Evolutionary conservation across 306 rosid genomes (phyloP).

Genomic region (Alnus glutinosa): DNA sequence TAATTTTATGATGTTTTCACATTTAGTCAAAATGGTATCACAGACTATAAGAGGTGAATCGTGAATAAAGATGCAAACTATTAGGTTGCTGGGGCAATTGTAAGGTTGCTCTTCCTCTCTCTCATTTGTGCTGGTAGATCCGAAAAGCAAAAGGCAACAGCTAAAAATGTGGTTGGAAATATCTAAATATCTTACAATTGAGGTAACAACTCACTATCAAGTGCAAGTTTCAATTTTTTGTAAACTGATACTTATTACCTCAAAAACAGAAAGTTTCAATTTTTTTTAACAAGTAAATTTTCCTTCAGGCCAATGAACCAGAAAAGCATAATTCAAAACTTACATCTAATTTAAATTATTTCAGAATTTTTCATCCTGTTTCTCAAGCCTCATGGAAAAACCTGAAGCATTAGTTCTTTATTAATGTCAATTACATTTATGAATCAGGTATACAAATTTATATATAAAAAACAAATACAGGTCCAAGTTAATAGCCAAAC

Average conservation of each 20-base stretch:
- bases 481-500: not conserved
- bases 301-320: not conserved
- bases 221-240: not conserved
- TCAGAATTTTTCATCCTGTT: too few species aligned
- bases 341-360: too few species aligned
- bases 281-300: not conserved
- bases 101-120: not conserved
- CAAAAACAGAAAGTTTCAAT: not conserved
- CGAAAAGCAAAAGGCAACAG: not conserved
- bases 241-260: not conserved
- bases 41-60: not conserved
- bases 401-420: not conserved
- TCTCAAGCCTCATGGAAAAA: too few species aligned
- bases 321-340: not conserved
- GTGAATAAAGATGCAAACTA: not conserved
- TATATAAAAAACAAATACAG: not conserved
- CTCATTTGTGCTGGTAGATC: not conserved
- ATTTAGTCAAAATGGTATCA: not conserved
- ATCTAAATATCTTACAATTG: not conserved
- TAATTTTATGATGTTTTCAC: not conserved
- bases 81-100: not conserved
- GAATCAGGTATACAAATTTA: not conserved
- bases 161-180: not conserved
- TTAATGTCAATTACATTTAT: not conserved
- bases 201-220: too few species aligned